Evolutionary conservation across 192 early-diverging fungal species (phyloP).

Genomic region (Umbelopsis isabellina): DNA sequence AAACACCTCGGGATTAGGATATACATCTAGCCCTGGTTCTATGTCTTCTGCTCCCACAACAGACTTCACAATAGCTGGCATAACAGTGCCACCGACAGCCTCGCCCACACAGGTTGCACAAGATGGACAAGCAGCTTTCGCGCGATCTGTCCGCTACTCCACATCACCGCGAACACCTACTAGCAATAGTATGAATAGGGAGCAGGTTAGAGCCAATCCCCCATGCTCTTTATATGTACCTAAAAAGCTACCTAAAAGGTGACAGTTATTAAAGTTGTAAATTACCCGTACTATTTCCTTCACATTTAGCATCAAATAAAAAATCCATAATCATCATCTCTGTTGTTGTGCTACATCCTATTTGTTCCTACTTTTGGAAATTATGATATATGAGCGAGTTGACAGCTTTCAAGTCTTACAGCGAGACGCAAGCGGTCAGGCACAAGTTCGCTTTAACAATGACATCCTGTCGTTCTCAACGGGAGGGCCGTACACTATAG

Average conservation of each 20-base stretch:
- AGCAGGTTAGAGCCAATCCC: background rate
- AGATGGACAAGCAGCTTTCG: no score
- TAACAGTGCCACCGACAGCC: no score
- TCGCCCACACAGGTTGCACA: no score
- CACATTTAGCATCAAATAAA: background rate
- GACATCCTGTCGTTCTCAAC: background rate
- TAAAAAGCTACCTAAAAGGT: background rate
- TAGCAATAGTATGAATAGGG: background rate
- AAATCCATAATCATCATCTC: background rate
- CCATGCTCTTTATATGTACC: conserved; percentile 3
- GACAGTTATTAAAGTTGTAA: background rate
- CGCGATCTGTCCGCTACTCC: no score
- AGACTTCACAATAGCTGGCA: no score
- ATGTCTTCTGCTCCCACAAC: no score
- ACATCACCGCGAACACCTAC: background rate
- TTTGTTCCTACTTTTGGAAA: background rate
- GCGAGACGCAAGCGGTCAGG: conserved; percentile 17
- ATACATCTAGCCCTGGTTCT: no score
- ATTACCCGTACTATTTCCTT: background rate
- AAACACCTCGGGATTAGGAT: no score
- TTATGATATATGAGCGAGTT: conserved; percentile 20
- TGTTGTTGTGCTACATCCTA: background rate
- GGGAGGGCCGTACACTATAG: conserved; percentile 35
- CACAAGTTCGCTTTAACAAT: conserved; percentile 1
- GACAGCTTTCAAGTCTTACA: conserved; percentile 29